phyloP scores from a whole-genome alignment of 306 rosid species.

The Begonia loranthoides region DNA sequence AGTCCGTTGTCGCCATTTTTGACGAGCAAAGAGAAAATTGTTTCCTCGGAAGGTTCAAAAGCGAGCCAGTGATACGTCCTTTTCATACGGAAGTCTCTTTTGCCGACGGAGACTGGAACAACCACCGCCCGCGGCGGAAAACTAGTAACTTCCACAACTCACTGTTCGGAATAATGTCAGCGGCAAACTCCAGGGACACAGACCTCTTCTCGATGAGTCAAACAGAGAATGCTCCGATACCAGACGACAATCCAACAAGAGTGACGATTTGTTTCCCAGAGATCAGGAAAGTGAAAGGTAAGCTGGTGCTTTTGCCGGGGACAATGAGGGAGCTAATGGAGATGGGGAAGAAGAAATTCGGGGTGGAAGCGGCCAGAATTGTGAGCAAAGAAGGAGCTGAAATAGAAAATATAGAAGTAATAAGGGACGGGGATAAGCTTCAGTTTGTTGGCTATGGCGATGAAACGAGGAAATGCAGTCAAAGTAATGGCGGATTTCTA shows the following conservation, averaged over 20 bases:
- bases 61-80: constrained; percentile 63
- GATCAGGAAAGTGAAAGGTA: constrained; percentile 35
- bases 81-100: constrained; percentile 28
- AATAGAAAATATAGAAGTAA: constrained; percentile 54
- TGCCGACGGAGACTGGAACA: constrained; percentile 23
- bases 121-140: constrained; percentile 49
- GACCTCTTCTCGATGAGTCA: constrained; percentile 14
- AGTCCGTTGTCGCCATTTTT: constrained; percentile 18
- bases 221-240: constrained; percentile 1
- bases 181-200: constrained; percentile 44
- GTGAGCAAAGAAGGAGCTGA: constrained; percentile 52
- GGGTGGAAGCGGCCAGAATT: constrained; percentile 24
- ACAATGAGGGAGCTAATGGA: constrained; percentile 49
- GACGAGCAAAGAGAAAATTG: constrained; percentile 22
- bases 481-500: too few relatives aligned
- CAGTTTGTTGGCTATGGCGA: constrained; percentile 17
- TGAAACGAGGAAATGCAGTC: neutral
- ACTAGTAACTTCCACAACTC: constrained; percentile 58
- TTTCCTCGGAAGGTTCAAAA: constrained; percentile 41
- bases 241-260: constrained; percentile 16
- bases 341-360: constrained; percentile 56
- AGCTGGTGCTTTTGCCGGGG: constrained; percentile 56
- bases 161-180: constrained; percentile 66
- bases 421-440: constrained; percentile 82
- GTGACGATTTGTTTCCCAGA: constrained; percentile 61